phyloP scores from a whole-genome alignment of 805 yeast species.

The Saccharomycopsis guyanensis region DNA sequence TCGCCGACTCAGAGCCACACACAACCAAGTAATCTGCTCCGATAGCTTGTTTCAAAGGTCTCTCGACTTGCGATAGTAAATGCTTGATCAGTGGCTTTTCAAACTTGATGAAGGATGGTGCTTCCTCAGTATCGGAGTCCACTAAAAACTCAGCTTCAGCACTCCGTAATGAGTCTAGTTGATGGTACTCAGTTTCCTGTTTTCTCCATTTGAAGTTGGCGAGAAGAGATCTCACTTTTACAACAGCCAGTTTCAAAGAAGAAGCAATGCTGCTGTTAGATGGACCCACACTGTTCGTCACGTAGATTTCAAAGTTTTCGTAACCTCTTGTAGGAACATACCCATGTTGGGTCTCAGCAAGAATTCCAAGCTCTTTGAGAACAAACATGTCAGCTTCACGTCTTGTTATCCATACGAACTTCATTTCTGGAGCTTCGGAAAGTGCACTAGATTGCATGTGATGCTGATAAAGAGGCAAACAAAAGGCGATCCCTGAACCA shows the following conservation, averaged over 20 bases:
- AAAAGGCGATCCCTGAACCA: constrained; percentile 67
- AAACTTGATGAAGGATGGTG: neutral
- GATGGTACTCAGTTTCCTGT: no score
- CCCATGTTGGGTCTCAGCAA: neutral
- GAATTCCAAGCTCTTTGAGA: constrained; percentile 32
- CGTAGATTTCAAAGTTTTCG: neutral
- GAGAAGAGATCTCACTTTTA: neutral
- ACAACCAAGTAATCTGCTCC: neutral
- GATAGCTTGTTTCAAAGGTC: neutral
- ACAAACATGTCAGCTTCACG: constrained; percentile 40
- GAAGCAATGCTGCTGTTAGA: neutral
- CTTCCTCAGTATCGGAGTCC: neutral
- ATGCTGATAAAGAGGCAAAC: constrained; percentile 34
- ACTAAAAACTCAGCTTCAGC: no score
- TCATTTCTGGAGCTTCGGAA: no score
- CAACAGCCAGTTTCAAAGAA: neutral
- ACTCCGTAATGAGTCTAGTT: no score
- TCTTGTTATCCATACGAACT: constrained; percentile 51
- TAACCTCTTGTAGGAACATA: constrained; percentile 21
- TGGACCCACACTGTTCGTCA: neutral
- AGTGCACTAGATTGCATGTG: no score
- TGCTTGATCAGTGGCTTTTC: neutral
- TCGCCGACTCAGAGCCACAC: neutral
- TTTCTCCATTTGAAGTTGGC: neutral
- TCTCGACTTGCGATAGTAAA: neutral